Base-by-base conservation (phyloP, 441 rosid species). In the Melastoma candidum region DNA sequence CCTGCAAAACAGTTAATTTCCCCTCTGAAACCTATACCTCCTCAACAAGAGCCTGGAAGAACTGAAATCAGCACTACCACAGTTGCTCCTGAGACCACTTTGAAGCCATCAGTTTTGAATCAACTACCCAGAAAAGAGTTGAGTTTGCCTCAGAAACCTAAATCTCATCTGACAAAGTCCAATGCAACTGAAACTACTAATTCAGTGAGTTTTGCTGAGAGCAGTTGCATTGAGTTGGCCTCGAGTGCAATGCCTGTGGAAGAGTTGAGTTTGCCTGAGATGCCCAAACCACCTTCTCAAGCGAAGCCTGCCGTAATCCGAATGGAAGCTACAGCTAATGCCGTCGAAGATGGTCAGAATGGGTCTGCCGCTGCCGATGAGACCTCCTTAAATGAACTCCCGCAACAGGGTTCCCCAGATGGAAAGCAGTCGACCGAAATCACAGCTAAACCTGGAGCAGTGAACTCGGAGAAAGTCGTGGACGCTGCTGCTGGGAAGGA, bases 351-450 rank as follows among this genome's bases (percentile, higher is more conserved):
- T 36, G 41, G 41, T 36, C 41, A 9, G 41, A 36, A 36, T 36
- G 41, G 41, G 7, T 17, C 22, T 17, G 8, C 6, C 7, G 41
- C 7, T 4, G 8, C 7, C 7, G 7, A 36, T 36, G 8, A 46
- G 26, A 48, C 27, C 0, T 12, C n/a, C 8, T 36, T 36, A 36
- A 36, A 36, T 9, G 41, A 36, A 36, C 1, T 36, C 6, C 41
- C 41, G 41, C 41, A 36, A 7, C 5, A 36, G 49, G 25, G 25
- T 14, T 65, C 69, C 56, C 49, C 61, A 1, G 44, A 64, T 41
- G 14, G 12, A 4, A 68, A 60, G 63, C 70, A 68, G 59, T 59
- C 80, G 51, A 64, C 78, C 47, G n/a, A 47, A 54, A 45, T 57
- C 22, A 36, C 56, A 46, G 11, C 78, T 11, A 58, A 41, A 6